Evolutionary conservation across 345 rosid species (phyloP).

Genomic region (Brassica nigra): DNA sequence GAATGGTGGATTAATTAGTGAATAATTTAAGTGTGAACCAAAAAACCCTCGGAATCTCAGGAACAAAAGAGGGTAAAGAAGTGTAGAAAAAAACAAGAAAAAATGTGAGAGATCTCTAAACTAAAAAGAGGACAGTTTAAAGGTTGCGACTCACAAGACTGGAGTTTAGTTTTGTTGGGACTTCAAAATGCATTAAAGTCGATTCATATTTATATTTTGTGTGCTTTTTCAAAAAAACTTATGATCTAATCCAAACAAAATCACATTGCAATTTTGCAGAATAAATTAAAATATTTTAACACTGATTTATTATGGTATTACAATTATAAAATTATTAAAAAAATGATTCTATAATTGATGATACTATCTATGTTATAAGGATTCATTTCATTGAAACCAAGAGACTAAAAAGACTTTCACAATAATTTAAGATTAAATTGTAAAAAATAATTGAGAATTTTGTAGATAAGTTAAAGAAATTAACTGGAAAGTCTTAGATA

Average conservation of each 20-base stretch:
- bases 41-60: slow-evolving; percentile 14
- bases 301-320: neutral
- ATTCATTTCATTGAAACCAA: neutral
- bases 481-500: neutral
- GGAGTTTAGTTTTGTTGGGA: slow-evolving; percentile 15
- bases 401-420: neutral
- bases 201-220: neutral
- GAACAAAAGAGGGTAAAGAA: neutral
- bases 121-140: neutral
- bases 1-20: neutral
- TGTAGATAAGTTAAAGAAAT: neutral
- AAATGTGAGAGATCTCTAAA: slow-evolving; percentile 5
- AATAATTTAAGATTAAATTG: neutral
- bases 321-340: no score
- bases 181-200: slow-evolving; percentile 25
- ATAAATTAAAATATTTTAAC: no score
- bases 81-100: neutral
- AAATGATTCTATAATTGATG: no score
- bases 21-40: neutral
- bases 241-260: no score
- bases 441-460: no score
- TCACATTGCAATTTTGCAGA: neutral
- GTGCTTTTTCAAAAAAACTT: no score
- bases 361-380: neutral
- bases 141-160: slow-evolving; percentile 26